A percentile compares a stretch with the other conserved stretches of the same genome.
Evolutionary conservation across 768 basidiomycete species (phyloP).

Genomic region (Russula griseocarnosa): DNA sequence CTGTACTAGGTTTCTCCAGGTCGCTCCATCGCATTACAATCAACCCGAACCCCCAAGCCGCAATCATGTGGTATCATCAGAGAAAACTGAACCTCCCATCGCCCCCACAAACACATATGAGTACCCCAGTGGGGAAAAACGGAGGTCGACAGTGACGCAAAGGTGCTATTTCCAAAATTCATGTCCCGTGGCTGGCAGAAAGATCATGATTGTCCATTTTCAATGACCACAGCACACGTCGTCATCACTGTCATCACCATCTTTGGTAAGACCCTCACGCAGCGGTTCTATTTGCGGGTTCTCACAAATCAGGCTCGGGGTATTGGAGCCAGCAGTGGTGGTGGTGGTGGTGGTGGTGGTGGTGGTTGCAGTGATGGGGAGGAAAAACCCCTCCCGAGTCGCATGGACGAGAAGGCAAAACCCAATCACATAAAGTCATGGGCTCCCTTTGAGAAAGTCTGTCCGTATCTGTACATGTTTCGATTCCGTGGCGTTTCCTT

Average conservation of each 20-base stretch:
- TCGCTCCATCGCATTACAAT: neutral
- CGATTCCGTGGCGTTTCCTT: constrained; percentile 14
- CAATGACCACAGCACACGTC: neutral
- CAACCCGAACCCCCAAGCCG: neutral
- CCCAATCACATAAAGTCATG: constrained; percentile 7
- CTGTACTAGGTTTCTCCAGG: constrained; percentile 22
- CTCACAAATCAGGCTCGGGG: neutral
- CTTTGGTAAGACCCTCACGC: neutral
- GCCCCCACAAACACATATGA: neutral
- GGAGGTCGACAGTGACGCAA: constrained; percentile 5
- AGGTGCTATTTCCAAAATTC: neutral
- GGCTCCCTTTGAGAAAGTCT: neutral
- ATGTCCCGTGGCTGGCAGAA: constrained; percentile 13
- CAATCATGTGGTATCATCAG: constrained; percentile 12
- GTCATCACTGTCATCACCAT: neutral
- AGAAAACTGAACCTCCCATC: neutral
- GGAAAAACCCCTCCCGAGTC: neutral
- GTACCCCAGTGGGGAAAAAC: neutral
- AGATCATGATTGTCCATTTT: neutral
- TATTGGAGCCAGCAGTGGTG: neutral
- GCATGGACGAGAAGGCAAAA: neutral
- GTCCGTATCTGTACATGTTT: neutral
- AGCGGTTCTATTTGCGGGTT: neutral
- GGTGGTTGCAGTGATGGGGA: neutral
- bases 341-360: neutral